Evolutionary conservation across 768 basidiomycete species (phyloP), one percentile per base, ranked within the genome.

Genomic region (Agrocybe praecox): DNA sequence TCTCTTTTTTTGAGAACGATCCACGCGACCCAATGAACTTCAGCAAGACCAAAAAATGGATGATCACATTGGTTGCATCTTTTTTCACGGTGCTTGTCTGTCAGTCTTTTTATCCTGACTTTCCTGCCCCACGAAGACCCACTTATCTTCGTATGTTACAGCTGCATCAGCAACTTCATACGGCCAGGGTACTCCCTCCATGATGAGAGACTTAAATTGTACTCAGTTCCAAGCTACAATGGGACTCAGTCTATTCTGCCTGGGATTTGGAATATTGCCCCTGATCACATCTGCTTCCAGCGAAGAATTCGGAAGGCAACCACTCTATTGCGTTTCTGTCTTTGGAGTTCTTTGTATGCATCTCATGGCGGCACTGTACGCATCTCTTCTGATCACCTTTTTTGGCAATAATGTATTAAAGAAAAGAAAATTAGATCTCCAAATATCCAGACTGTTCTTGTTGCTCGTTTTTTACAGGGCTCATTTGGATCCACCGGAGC

Each of bases 281-380:
- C 81, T 90, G 3, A 70, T 90, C 17, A 82, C 87, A 0, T 85
- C 88, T 17, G 80, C 88, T 0, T 80, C 89, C 59, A 88, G 87
- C 64, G 89, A 90, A 64, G 89, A 90, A 63, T 84, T 89, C 55
- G 89, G 88, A 12, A 71, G 88, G 42, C 80, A 81, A 49, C 85
- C 82, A 1, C 57, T 90, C 1, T 89, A 88, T 59, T 65, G 85
- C 17, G 73, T 69, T 29, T 85, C 84, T 1, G 70, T 69, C 11
- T 62, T 80, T 23, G 76, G 81, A 10, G 85, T 86, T 61, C 62
- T 78, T 22, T 59, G 79, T 21, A 82, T 81, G 75, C 82, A 83
- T 62, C 59, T 85, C 47, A 75, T 72, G 62, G 65, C 75, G 21
- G 79, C 72, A 19, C 53, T 78, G 78, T 78, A 63, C 57, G 77